Evolutionary conservation across 352 stramenopile species (phyloP).

Genomic region (Pythium dissimile): DNA sequence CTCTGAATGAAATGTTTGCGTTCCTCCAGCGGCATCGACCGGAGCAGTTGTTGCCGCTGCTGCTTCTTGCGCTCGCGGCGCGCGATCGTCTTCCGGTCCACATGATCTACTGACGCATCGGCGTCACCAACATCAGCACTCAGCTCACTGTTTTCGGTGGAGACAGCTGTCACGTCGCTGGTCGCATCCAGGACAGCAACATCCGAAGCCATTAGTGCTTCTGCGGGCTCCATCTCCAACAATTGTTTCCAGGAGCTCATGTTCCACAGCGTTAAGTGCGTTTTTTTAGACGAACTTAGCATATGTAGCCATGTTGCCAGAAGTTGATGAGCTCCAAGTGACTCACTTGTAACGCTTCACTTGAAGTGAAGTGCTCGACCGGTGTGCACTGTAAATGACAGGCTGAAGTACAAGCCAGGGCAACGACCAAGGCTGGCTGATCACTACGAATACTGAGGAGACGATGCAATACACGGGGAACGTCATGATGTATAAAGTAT

Average conservation of each 20-base stretch:
- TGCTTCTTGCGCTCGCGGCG: slow-evolving; percentile 38
- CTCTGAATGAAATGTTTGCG: slow-evolving; percentile 41
- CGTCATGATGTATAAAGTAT: not conserved
- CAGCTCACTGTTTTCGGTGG: not conserved
- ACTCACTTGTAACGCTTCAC: too few species aligned
- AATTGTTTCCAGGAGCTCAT: not conserved
- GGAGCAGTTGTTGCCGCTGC: slow-evolving; percentile 48
- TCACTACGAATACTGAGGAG: not conserved
- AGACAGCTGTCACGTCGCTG: not conserved
- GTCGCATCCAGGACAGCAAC: too few species aligned
- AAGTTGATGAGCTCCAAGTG: too few species aligned
- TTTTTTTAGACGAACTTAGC: slow-evolving; percentile 7
- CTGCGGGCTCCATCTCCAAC: slow-evolving; percentile 7
- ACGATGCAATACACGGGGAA: not conserved
- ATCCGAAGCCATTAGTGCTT: too few species aligned
- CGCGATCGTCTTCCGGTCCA: slow-evolving; percentile 19
- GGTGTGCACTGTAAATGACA: too few species aligned
- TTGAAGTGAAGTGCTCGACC: too few species aligned
- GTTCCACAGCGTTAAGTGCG: not conserved
- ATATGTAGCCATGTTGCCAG: slow-evolving; percentile 14
- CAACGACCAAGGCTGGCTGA: too few species aligned
- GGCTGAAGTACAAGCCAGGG: too few species aligned
- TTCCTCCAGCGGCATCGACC: slow-evolving; percentile 62
- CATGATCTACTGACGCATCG: not conserved
- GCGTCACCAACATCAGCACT: not conserved